Evolutionary conservation across 2,329 filamentous ascomycete genomes (phyloP).

Genomic region (Cryphonectria radicalis): DNA sequence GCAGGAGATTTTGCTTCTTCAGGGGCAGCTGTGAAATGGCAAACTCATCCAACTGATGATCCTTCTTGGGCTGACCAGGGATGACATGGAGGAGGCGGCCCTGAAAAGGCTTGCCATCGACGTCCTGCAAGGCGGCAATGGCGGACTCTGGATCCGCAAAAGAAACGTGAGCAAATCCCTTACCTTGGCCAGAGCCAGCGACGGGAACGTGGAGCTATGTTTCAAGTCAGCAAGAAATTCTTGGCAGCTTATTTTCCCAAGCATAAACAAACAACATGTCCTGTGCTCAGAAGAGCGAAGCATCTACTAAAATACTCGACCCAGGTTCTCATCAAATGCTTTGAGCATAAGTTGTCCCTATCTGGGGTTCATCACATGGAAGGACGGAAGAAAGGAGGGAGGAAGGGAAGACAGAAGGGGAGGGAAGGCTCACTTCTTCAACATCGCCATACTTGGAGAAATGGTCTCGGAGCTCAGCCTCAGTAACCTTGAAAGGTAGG

Average conservation of each 20-base stretch:
- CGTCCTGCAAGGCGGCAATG: slow-evolving; percentile 74
- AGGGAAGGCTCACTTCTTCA: slow-evolving; percentile 76
- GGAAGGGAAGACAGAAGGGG: slow-evolving; percentile 25
- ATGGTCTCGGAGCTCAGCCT: slow-evolving; percentile 73
- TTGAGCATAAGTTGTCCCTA: slow-evolving; percentile 98
- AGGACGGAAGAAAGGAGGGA: slow-evolving; percentile 30
- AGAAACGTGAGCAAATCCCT: slow-evolving; percentile 89
- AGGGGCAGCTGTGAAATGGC: slow-evolving; percentile 87
- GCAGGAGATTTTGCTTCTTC: slow-evolving; percentile 92
- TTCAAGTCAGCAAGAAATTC: slow-evolving; percentile 45
- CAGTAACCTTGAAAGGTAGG: slow-evolving; percentile 77
- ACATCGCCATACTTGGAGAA: slow-evolving; percentile 77
- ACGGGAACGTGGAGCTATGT: slow-evolving; percentile 84
- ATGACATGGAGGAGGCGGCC: slow-evolving; percentile 90
- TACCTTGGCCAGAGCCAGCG: slow-evolving; percentile 73
- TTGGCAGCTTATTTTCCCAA: background rate
- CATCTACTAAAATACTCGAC: slow-evolving; percentile 99
- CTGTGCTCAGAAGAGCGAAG: slow-evolving; percentile 77
- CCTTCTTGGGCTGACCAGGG: slow-evolving; percentile 80
- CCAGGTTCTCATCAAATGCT: slow-evolving; percentile 88
- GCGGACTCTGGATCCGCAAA: slow-evolving; percentile 75
- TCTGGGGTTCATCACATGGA: slow-evolving; percentile 90
- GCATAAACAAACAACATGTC: slow-evolving; percentile 31
- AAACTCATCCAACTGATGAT: slow-evolving; percentile 83
- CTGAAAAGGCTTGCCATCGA: slow-evolving; percentile 88